Evolutionary conservation across 129 eudicot genomes (phyloP), one percentile per base, ranked within the genome.

Genomic region (Erigeron canadensis): DNA sequence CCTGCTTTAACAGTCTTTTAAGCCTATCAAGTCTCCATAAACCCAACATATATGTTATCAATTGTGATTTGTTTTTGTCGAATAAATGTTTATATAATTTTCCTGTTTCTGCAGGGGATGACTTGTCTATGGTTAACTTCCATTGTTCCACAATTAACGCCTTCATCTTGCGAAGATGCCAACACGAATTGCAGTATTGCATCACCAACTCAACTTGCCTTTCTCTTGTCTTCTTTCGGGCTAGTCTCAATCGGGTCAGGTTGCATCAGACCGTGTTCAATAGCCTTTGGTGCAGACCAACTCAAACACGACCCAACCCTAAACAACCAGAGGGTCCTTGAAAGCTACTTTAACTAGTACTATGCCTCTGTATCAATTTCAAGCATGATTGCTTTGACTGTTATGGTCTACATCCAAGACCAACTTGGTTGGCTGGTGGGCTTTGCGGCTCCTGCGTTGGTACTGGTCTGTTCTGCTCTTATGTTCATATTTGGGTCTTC

Each of bases 221-320:
- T 83, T n/a, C 80, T 88, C 11, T 79, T 46, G 58, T 8, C 64
- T n/a, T 78, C 84, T 1, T 76, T 88, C 60, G 91, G 76, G 63
- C 79, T 88, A 10, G 75, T 88, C 40, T 77, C 88, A 0, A 71
- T 88, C 22, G 95, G 95, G 37, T 88, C 83, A 7, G 90, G 86
- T 23, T 77, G 86, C 43, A 70, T 88, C 67, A 69, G 85, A 65
- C 84, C 95, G 16, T 88, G 83, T 67, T 78, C 88, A 18, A 60
- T 85, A 47, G 90, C 95, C 47, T 88, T 85, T 28, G 95, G 91
- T 38, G 86, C 85, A 7, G 88, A 88, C 75, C 95, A 88, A 68
- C 66, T 83, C 10, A 65, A 65, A 44, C 70, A 66, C 67, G 59
- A 76, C 56, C 84, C 45, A 15, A 69, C 71, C 40, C 80, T 68